Percentiles rank a stretch among this genome's conserved stretches.
phyloP scores from a whole-genome alignment of 805 yeast genomes.

The Starmerella potacharoeniae region DNA sequence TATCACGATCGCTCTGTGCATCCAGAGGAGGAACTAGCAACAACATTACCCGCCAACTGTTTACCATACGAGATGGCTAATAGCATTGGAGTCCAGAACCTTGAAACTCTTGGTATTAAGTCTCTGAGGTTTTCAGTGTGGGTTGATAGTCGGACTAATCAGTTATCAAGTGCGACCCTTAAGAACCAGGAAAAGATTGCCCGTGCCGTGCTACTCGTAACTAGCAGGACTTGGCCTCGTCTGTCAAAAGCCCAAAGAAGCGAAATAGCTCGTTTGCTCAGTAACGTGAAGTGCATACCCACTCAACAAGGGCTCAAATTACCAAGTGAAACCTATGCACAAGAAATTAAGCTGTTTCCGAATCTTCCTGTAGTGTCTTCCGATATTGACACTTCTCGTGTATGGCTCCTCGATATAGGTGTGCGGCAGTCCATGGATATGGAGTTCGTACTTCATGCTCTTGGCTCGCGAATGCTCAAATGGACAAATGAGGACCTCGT shows the following conservation, averaged over 20 bases:
- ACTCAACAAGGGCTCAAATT: conserved; percentile 31
- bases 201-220: conserved; percentile 19
- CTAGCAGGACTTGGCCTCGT: conserved; percentile 24
- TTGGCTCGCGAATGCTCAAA: conserved; percentile 22
- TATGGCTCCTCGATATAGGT: conserved; percentile 26
- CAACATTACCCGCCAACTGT: conserved; percentile 28
- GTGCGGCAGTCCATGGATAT: conserved; percentile 33
- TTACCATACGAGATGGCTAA: conserved; percentile 22
- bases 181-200: not conserved
- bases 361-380: conserved; percentile 27
- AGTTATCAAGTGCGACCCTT: not conserved
- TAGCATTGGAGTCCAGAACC: not conserved
- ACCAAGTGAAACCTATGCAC: conserved; percentile 29
- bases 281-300: conserved; percentile 26
- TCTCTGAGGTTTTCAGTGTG: conserved; percentile 7
- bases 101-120: conserved; percentile 7
- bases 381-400: conserved; percentile 15
- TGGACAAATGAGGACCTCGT: conserved; percentile 31
- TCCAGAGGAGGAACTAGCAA: conserved; percentile 19
- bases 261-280: conserved; percentile 14
- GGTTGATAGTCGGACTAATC: conserved; percentile 1
- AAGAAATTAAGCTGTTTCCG: conserved; percentile 29
- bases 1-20: conserved; percentile 23
- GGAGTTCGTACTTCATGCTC: conserved; percentile 28
- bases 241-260: conserved; percentile 7